Evolutionary conservation across 805 yeast genomes (phyloP).

Genomic region (Suhomyces faveliae): DNA sequence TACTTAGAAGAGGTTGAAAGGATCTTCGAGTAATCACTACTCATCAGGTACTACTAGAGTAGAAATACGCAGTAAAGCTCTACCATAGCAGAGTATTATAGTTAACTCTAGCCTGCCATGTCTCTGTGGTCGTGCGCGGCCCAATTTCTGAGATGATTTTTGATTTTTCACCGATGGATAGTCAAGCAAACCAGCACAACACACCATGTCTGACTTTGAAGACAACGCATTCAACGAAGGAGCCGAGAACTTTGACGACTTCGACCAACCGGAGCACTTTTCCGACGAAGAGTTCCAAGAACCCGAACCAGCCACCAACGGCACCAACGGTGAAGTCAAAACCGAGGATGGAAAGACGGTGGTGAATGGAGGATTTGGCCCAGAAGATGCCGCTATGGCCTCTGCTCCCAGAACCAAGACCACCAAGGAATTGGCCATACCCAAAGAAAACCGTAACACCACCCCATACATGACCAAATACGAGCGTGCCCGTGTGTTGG

Average conservation of each 20-base stretch:
- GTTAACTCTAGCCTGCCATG: too few relatives aligned
- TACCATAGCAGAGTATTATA: too few relatives aligned
- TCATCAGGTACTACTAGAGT: too few relatives aligned
- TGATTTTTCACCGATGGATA: neutral
- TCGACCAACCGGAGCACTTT: constrained; percentile 76
- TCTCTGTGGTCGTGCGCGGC: too few relatives aligned
- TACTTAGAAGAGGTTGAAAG: too few relatives aligned
- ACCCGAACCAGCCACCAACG: constrained; percentile 29
- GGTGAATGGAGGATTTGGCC: constrained; percentile 67
- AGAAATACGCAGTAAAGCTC: too few relatives aligned
- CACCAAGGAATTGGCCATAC: constrained; percentile 77
- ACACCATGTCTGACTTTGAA: constrained; percentile 42
- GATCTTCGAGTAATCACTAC: too few relatives aligned
- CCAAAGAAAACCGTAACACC: constrained; percentile 84
- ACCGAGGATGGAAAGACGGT: constrained; percentile 73
- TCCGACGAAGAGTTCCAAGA: constrained; percentile 64
- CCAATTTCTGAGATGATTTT: too few relatives aligned
- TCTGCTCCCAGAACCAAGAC: constrained; percentile 52
- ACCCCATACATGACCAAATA: constrained; percentile 99
- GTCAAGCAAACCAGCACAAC: neutral
- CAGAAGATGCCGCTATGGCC: constrained; percentile 42
- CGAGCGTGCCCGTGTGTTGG: constrained; percentile 95
- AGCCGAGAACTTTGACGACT: constrained; percentile 70
- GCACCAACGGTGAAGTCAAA: constrained; percentile 40
- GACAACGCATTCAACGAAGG: constrained; percentile 63